These are phyloP conservation scores for Entoloma clypeatum DNA, from an alignment of 1,284 basidiomycete species.

Conservation along the genomic window DNA sequence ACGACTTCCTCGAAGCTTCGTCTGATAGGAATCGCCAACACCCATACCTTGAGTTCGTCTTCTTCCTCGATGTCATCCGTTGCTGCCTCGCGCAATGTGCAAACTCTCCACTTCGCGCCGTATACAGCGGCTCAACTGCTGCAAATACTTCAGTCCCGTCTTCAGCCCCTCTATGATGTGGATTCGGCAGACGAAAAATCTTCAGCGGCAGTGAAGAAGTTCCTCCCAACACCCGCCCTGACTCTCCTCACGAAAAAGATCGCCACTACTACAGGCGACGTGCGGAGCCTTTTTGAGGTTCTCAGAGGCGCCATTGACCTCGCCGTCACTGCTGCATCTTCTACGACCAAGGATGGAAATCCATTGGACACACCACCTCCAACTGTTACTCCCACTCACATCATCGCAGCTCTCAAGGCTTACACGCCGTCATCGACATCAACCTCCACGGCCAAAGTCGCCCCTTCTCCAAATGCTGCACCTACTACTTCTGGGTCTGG, in stretches of 20 bases:
- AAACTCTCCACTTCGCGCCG: conserved; percentile 72
- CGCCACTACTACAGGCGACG: conserved; percentile 74
- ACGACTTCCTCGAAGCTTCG: conserved; percentile 48
- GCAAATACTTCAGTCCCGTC: conserved; percentile 58
- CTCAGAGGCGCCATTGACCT: conserved; percentile 72
- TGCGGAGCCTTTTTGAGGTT: conserved; percentile 72
- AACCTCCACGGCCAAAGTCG: conserved; percentile 19
- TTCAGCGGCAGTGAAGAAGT: conserved; percentile 40
- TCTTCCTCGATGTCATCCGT: conserved; percentile 43
- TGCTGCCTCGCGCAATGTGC: conserved; percentile 39
- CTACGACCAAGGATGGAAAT: conserved; percentile 26
- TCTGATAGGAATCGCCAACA: conserved; percentile 78
- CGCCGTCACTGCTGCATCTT: conserved; percentile 37
- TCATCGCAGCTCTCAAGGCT: conserved; percentile 66
- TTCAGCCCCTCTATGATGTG: conserved; percentile 38
- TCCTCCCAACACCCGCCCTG: conserved; percentile 59
- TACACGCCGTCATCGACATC: conserved; percentile 50
- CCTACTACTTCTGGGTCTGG: conserved; percentile 25
- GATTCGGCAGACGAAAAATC: conserved; percentile 25
- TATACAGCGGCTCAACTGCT: conserved; percentile 68
- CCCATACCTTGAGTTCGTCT: conserved; percentile 69
- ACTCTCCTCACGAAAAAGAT: conserved; percentile 73
- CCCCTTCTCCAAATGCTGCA: conserved; percentile 18
- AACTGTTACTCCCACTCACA: conserved; percentile 56
- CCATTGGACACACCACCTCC: conserved; percentile 40